Evolutionary conservation across 2,329 filamentous ascomycete genomes (phyloP), one percentile per base, ranked within the genome.

Genomic region (Colletotrichum ledebouriae): DNA sequence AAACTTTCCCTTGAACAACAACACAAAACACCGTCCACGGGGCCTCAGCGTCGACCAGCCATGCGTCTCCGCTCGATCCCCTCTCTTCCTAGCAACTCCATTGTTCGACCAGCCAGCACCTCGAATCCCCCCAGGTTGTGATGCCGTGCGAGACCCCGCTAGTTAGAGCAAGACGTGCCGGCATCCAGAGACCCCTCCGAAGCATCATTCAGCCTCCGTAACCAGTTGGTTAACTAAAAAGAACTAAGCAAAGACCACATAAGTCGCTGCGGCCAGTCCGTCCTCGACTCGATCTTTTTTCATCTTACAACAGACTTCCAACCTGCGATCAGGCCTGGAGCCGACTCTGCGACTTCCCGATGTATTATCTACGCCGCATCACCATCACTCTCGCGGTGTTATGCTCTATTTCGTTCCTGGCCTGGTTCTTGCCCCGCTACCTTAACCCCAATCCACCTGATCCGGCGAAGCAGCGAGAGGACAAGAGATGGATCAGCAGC

Each of bases 401-500:
- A 72, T 70, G 83, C 69, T 63, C 81, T 50, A 63, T 88, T 72
- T 78, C 85, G 67, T 82, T 89, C 71, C 68, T 83, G 56, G 78
- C 85, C 55, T 85, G 82, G 75, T 77, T 83, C 34, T 75, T 91
- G 6, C 85, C 88, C 50, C 82, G 83, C 60, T 77, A 84, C 49
- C 83, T 92, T 69, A 87, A 91, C 67, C 91, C 91, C 2, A 86
- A 86, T n/a, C 84, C 83, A n/a, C 88, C 87, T 65, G 83, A 85
- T 67, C 84, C 84, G 41, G 87, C 88, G 58, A 89, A 90, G 78
- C 84, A 86, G 57, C 80, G 83, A 59, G 88, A 90, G 72, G 90
- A 93, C 76, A 80, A 81, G 66, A 81, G 79, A 72, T 95, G 92
- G 92, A 87, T 94, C 55, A 83, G 87, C 52, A 90, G 87, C 17